Base-by-base conservation (phyloP, 2,329 filamentous ascomycete genomes). In the Aspergillus unguis region DNA sequence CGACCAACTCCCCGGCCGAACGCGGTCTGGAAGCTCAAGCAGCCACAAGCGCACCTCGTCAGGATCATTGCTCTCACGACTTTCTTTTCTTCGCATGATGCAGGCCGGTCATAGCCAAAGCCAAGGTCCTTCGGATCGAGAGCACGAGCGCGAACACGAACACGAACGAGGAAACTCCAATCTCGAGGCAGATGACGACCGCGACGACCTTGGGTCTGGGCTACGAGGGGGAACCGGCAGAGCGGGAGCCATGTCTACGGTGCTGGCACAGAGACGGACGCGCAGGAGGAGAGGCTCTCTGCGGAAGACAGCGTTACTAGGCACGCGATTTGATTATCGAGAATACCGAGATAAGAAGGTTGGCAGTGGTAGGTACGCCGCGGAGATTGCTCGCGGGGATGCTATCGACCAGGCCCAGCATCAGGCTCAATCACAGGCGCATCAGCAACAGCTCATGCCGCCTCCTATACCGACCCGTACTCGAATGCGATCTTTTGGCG, bases 241-340 rank as follows among this genome's bases (percentile, higher is more conserved):
- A 17, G 17, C 17, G 17, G 17, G 79, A 71, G 75, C 79, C 61
- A 71, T 81, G 71, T 71, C 72, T 28, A 73, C 69, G 35, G 76
- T 75, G 27, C 66, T 79, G 46, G 79, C 73, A 58, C 75, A 79
- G 53, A 80, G 67, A 50, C 77, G 78, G 67, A 83, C 83, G 43
- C 79, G 90, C 50, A 85, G 85, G 62, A 83, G 92, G 54, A 88
- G 88, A 67, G 91, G 90, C 3, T 96, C 92, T 8, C 77, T 96
- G 68, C 83, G 92, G 54, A 96, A 96, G 72, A 90, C 89, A 8
- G 91, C 90, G 27, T 77, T 96, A 44, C 78, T 96, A 17, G 89
- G 90, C 11, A 87, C 67, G 54, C 58, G 70, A 23, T 57, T 72
- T 33, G 66, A 72, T 49, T 62, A 63, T 32, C 68, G 65, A 37